phyloP scores from a whole-genome alignment of 169 alveolate species.

The Cryptosporidium felis region DNA sequence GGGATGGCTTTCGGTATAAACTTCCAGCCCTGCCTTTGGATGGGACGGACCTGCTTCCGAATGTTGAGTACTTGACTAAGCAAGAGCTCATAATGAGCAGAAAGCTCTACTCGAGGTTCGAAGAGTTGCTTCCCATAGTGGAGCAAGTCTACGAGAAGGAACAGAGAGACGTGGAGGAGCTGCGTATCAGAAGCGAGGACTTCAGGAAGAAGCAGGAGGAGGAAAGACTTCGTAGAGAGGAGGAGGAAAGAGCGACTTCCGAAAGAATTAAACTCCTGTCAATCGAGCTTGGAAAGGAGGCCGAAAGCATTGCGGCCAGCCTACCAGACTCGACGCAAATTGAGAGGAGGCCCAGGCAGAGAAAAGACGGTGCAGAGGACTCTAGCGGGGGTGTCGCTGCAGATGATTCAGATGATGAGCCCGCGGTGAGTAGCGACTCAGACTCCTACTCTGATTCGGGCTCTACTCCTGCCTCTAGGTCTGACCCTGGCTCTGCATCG shows the following conservation, averaged over 20 bases:
- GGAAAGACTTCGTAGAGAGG: conserved; percentile 23
- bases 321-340: conserved; percentile 15
- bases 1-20: background rate
- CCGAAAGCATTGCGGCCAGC: conserved; percentile 66
- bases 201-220: conserved; percentile 64
- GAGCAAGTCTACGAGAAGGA: conserved; percentile 70
- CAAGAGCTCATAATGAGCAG: conserved; percentile 58
- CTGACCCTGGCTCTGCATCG: background rate
- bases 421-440: background rate
- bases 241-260: conserved; percentile 28
- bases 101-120: conserved; percentile 60
- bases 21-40: conserved; percentile 42
- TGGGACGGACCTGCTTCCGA: conserved; percentile 43
- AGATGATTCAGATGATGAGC: background rate
- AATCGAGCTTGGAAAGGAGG: conserved; percentile 58
- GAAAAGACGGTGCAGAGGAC: background rate
- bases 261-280: conserved; percentile 59
- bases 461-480: background rate
- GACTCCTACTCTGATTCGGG: conserved; percentile 2
- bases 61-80: conserved; percentile 4
- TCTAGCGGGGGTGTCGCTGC: background rate
- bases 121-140: conserved; percentile 52
- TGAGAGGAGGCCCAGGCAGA: background rate
- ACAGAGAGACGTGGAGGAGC: conserved; percentile 68
- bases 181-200: conserved; percentile 48